Evolutionary conservation across 495 filamentous ascomycete genomes (phyloP), one percentile per base, ranked within the genome.

Genomic region (Tuber indicum): DNA sequence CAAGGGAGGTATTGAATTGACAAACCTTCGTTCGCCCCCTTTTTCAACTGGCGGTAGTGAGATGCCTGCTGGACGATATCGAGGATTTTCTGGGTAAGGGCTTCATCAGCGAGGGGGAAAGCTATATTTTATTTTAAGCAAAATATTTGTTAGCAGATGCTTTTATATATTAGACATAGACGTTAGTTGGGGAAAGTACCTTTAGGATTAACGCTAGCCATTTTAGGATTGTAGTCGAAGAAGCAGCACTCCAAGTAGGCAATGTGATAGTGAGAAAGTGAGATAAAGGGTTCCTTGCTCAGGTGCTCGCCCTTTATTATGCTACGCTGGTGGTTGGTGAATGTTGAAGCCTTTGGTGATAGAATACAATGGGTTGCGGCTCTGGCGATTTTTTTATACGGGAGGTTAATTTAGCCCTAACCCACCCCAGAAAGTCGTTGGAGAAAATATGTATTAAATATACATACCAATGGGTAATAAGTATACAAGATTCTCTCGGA

Each of bases 31-130:
- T 90, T 90, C 72, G 91, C 90, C 73, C 93, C 93, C 88, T 96
- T 96, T 89, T 96, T 97, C 47, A 95, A 84, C 87, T 96, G 93
- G 62, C 92, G 87, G 86, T 93, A 93, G 85, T 97, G 92, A 71
- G 86, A 87, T 45, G 92, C 92, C 84, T 97, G 93, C 86, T 98
- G 95, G 58, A 97, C 88, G 45, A 97, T 88, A 82, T 97, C 94
- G 49, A 97, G 88, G 75, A 96, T 89, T 83, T 92, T 90, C 89
- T 94, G 89, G 21, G 91, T 86, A n/a, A 97, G 88, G 74, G 87
- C 87, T 79, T 89, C 86, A 82, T 97, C 96, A 85, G 95, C 95
- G 83, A 96, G 86, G 79, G 95, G 95, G 92, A 94, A 97, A 81
- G 95, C 95, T 90, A 82, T 82, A 36, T 12, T 5, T 16, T 16